phyloP scores from a whole-genome alignment of 2,329 filamentous ascomycete genomes.

The Dothistroma septosporum region DNA sequence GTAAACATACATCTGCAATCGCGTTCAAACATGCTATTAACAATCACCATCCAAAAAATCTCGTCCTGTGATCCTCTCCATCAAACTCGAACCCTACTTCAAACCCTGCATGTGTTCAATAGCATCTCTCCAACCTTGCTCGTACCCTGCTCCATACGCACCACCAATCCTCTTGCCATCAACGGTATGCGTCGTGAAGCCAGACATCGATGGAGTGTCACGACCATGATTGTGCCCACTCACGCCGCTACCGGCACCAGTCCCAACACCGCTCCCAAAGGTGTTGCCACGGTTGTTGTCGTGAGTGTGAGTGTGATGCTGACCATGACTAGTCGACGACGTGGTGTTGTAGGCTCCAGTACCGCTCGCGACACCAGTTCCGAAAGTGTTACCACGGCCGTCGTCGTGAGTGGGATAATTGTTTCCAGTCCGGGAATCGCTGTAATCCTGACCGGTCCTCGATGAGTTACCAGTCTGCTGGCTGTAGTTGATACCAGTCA shows the following conservation, averaged over 20 bases:
- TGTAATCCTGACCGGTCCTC: neutral
- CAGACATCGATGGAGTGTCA: neutral
- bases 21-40: neutral
- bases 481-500: neutral
- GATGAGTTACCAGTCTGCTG: neutral
- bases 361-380: neutral
- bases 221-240: neutral
- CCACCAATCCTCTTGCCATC: conserved; percentile 7
- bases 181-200: neutral
- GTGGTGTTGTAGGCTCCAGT: neutral
- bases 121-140: conserved; percentile 8
- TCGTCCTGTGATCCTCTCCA: neutral
- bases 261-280: neutral
- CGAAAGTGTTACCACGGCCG: neutral
- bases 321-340: neutral
- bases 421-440: neutral
- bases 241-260: neutral
- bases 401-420: neutral
- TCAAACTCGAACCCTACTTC: neutral
- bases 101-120: conserved; percentile 1
- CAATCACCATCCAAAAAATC: neutral
- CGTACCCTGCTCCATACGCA: conserved; percentile 5
- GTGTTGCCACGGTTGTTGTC: neutral
- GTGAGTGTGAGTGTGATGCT: neutral
- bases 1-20: too few relatives aligned